These are phyloP conservation scores for Tolypocladium album DNA, from an alignment of 2,329 filamentous ascomycete genomes.

Conservation along the genomic window DNA sequence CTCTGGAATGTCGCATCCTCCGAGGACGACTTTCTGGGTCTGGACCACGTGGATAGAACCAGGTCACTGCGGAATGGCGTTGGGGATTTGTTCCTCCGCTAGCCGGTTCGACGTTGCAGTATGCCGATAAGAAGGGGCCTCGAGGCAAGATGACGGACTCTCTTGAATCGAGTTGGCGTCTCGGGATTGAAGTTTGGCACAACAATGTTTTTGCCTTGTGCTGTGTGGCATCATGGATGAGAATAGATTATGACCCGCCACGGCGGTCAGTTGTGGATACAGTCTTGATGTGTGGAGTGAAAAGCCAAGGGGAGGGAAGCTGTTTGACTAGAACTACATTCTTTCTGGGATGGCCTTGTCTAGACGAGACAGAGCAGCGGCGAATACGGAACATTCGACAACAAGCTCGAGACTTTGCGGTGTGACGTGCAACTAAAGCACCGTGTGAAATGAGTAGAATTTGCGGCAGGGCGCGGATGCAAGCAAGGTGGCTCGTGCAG, in stretches of 20 bases:
- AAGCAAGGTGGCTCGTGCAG: too few relatives aligned
- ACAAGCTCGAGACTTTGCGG: not conserved
- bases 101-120: conserved; percentile 6
- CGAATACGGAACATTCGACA: not conserved
- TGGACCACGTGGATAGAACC: conserved; percentile 56
- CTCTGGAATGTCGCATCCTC: conserved; percentile 39
- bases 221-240: not conserved
- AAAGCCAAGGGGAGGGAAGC: not conserved
- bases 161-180: conserved; percentile 1
- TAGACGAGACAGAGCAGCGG: not conserved
- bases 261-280: not conserved
- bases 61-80: conserved; percentile 47
- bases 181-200: not conserved
- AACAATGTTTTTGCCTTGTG: not conserved
- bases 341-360: not conserved
- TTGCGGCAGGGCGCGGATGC: not conserved
- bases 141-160: not conserved
- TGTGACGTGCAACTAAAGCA: not conserved
- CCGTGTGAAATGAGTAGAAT: not conserved
- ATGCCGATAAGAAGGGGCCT: not conserved
- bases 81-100: conserved; percentile 51
- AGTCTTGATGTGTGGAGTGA: not conserved
- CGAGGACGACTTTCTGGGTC: conserved; percentile 51
- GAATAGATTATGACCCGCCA: not conserved
- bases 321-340: conserved; percentile 1